Evolutionary conservation across 208 protist genomes (phyloP).

Genomic region (Leishmania martiniquensis): DNA sequence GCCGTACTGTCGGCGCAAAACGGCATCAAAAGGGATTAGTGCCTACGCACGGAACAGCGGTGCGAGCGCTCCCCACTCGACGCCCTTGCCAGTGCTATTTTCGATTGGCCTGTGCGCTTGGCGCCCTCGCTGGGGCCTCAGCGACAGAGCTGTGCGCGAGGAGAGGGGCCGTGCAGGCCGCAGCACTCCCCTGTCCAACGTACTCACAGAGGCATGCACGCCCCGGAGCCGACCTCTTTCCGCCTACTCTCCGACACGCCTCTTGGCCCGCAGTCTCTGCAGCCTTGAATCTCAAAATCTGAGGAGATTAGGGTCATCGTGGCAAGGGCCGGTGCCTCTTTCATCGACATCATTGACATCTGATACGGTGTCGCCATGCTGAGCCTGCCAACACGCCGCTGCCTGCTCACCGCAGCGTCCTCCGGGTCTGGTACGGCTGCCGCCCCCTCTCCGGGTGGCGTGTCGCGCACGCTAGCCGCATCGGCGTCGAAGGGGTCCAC

Average conservation of each 20-base stretch:
- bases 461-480: slow-evolving; percentile 3
- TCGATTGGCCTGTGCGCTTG: too few species aligned
- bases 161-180: background rate
- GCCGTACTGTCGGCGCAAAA: background rate
- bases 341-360: background rate
- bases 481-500: slow-evolving; percentile 15
- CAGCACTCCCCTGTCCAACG: background rate
- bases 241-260: background rate
- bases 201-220: background rate
- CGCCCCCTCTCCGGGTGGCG: background rate
- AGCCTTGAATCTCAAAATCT: background rate
- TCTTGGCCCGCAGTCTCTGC: background rate
- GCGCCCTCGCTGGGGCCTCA: too few species aligned
- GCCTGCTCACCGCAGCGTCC: background rate
- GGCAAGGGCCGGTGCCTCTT: background rate
- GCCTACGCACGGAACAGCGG: background rate
- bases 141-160: background rate
- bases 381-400: slow-evolving; percentile 8
- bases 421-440: background rate
- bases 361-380: background rate
- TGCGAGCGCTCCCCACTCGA: too few species aligned
- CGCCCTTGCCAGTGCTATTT: too few species aligned
- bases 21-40: background rate
- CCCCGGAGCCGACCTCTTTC: background rate
- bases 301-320: background rate